Evolutionary conservation across 202 grass and related monocot species (phyloP).

Genomic region (Panicum hallii): DNA sequence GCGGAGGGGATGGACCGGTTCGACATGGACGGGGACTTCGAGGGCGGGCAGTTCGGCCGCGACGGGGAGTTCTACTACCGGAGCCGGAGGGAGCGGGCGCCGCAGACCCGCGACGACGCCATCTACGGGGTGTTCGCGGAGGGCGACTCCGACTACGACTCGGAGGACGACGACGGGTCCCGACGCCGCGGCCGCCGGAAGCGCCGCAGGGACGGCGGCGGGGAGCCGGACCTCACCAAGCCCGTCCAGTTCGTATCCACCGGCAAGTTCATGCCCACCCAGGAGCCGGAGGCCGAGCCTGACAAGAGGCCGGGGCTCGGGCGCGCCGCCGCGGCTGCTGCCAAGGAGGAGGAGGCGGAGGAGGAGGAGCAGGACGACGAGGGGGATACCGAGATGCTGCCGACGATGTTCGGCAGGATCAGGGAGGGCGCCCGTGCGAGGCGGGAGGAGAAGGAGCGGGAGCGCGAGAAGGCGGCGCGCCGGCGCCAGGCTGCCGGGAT

Average conservation of each 20-base stretch:
- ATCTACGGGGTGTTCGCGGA: constrained; percentile 79
- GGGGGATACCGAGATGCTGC: constrained; percentile 52
- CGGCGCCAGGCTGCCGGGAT: background rate
- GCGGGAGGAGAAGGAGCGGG: constrained; percentile 76
- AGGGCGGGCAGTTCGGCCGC: constrained; percentile 66
- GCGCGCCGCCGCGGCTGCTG: background rate
- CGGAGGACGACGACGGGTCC: constrained; percentile 51
- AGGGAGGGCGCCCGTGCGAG: constrained; percentile 66
- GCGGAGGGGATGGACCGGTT: constrained; percentile 81
- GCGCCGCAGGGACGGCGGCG: constrained; percentile 53
- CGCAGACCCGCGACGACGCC: constrained; percentile 69
- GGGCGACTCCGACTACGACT: constrained; percentile 80
- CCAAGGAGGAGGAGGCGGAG: constrained; percentile 13
- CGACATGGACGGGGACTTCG: constrained; percentile 78
- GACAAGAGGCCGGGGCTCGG: constrained; percentile 55
- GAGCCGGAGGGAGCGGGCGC: constrained; percentile 59
- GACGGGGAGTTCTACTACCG: constrained; percentile 88
- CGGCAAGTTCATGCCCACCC: constrained; percentile 63
- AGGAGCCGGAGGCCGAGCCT: constrained; percentile 55
- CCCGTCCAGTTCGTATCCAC: constrained; percentile 85
- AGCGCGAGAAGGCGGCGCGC: constrained; percentile 44
- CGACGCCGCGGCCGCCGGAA: constrained; percentile 57
- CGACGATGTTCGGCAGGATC: constrained; percentile 74
- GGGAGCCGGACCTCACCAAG: constrained; percentile 66
- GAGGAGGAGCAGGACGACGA: constrained; percentile 33